Evolutionary conservation across 805 yeast species (phyloP).

Genomic region (Candida gorgasii): DNA sequence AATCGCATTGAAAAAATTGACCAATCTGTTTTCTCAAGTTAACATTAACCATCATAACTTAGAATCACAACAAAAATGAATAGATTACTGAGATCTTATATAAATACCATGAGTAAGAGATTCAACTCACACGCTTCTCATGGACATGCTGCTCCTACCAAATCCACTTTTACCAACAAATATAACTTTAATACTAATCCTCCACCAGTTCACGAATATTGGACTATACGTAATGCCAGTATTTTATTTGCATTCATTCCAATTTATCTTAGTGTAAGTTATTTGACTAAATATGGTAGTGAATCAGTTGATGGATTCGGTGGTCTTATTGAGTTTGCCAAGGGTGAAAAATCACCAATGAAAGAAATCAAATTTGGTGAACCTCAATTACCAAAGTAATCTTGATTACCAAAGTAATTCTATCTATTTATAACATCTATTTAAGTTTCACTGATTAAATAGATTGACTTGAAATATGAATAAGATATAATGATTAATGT

Average conservation of each 20-base stretch:
- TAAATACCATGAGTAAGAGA: constrained; percentile 1
- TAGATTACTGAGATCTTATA: constrained; percentile 11
- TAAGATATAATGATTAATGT: constrained; percentile 1
- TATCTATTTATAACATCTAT: too few relatives aligned
- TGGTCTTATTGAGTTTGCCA: constrained; percentile 35
- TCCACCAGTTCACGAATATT: constrained; percentile 47
- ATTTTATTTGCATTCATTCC: constrained; percentile 42
- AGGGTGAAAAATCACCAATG: constrained; percentile 39
- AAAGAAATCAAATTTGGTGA: constrained; percentile 39
- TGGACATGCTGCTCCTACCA: constrained; percentile 17
- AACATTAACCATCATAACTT: too few relatives aligned
- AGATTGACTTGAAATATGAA: too few relatives aligned
- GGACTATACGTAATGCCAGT: constrained; percentile 40
- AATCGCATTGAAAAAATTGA: constrained; percentile 2
- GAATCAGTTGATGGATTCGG: constrained; percentile 27
- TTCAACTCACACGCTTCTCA: constrained; percentile 18
- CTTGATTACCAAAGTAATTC: too few relatives aligned
- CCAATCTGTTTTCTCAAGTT: constrained; percentile 1
- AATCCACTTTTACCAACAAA: constrained; percentile 42
- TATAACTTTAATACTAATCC: constrained; percentile 43
- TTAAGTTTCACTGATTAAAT: too few relatives aligned
- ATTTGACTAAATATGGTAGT: constrained; percentile 32
- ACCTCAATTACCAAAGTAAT: constrained; percentile 26
- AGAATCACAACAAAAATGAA: constrained; percentile 4
- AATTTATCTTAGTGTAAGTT: constrained; percentile 34